Evolutionary conservation across 345 rosid genomes (phyloP).

Genomic region (Sonneratia alba): DNA sequence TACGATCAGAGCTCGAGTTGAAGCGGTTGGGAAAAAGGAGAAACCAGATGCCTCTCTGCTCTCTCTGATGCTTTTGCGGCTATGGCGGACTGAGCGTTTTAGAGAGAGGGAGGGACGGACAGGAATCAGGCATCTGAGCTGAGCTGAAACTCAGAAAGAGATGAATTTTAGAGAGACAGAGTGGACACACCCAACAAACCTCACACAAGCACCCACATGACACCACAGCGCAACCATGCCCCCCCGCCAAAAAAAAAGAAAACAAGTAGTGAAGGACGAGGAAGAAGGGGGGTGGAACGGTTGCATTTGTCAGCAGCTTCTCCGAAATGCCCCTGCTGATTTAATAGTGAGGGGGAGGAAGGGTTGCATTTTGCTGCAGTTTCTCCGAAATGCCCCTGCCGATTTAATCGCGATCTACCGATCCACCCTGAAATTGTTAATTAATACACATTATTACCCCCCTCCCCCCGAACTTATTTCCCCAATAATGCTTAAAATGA

Average conservation of each 20-base stretch:
- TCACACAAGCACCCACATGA: not conserved
- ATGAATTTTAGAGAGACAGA: not conserved
- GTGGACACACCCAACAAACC: not conserved
- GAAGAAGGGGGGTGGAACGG: too few species aligned
- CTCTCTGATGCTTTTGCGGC: not conserved
- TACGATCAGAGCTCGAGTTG: too few species aligned
- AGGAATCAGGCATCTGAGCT: conserved; percentile 7
- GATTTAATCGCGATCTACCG: not conserved
- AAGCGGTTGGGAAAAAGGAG: too few species aligned
- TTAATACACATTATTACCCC: too few species aligned
- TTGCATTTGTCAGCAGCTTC: too few species aligned
- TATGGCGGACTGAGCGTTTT: conserved; percentile 1
- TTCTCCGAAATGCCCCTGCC: not conserved
- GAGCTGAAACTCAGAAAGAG: not conserved
- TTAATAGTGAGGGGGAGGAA: not conserved
- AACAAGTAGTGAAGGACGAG: too few species aligned
- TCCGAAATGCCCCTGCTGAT: too few species aligned
- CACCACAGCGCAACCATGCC: too few species aligned
- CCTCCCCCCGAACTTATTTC: too few species aligned
- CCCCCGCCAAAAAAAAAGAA: too few species aligned
- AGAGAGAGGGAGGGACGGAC: conserved; percentile 11
- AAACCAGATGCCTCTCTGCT: not conserved
- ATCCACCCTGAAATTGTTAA: too few species aligned
- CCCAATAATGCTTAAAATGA: too few species aligned
- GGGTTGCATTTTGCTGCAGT: not conserved